phyloP scores from a whole-genome alignment of 345 rosid genomes.

The Lagerstroemia speciosa region DNA sequence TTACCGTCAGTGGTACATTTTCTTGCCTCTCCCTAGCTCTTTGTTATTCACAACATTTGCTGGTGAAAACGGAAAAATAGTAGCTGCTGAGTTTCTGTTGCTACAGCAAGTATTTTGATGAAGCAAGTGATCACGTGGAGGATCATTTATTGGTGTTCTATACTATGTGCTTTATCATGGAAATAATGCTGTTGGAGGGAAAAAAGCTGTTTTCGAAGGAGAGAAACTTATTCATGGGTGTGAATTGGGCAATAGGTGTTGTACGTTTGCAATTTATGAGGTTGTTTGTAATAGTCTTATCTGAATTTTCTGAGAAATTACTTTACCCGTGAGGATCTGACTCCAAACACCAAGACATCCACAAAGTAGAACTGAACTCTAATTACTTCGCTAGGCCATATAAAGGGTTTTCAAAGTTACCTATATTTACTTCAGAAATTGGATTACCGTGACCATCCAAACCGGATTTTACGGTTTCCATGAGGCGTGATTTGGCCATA shows the following conservation, averaged over 20 bases:
- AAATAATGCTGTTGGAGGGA: background rate
- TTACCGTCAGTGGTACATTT: constrained; percentile 47
- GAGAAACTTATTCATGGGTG: background rate
- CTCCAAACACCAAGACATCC: background rate
- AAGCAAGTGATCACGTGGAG: background rate
- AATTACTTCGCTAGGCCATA: no score
- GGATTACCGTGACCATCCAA: no score
- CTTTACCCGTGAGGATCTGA: background rate
- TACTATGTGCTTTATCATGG: background rate
- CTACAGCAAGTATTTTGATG: background rate
- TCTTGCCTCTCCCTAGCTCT: constrained; percentile 1
- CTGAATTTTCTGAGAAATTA: background rate
- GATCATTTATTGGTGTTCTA: background rate
- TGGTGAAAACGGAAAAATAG: background rate
- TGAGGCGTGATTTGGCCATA: background rate
- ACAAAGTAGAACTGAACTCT: background rate
- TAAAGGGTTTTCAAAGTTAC: no score
- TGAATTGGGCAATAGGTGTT: background rate
- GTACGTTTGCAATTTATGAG: background rate
- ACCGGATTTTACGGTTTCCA: no score
- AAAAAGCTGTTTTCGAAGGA: no score
- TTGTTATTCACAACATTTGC: background rate
- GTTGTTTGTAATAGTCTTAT: no score
- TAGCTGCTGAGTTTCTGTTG: background rate
- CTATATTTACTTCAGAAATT: no score